Base-by-base conservation (phyloP, 495 filamentous ascomycete species). In the Geoglossum glabrum region DNA sequence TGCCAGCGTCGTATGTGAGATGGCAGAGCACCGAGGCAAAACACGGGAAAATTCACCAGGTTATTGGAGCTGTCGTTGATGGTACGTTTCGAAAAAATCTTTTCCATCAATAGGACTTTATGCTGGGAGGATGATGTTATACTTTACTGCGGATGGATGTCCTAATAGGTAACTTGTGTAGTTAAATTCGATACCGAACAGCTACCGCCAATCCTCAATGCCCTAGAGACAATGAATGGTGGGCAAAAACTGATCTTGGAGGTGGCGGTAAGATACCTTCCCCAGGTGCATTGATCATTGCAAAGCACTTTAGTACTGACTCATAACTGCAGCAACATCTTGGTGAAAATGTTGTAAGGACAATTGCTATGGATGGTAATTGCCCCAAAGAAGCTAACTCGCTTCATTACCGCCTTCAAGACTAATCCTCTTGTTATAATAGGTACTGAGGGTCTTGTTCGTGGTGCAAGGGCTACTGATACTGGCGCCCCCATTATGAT, bases 281-380 rank as follows among this genome's bases (percentile, higher is more conserved):
- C 15, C 17, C 3, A n/a, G 51, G 51, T 23, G 11, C 2, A 55
- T 34, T 36, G 8, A 33, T 28, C 30, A 56, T 45, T 17, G 2
- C 6, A 3, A 56, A 40, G 25, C 8, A 17, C 33, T 11, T 31
- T 17, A 3, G 21, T 33, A 61, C 75, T 79, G 67, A 81, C 69
- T 34, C n/a, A 26, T 19, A 54, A 55, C 56, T 50, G 66, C 68
- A 95, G 89, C 92, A 98, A 95, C 92, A 98, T 81, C 77, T 98
- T 74, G 92, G 92, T 77, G 87, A 98, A 80, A 95, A 86, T 80
- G 88, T 95, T 70, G 93, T 98, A 73, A 84, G 92, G 75, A 90
- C 86, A 71, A 98, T 98, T 93, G 93, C 92, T 75, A 98, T 98
- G 92, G 92, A 98, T 75, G 92, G 92, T 94, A 81, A 73, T 85